Conservation (phyloP, 1,284 basidiomycete species). For the Papiliotrema flavescens region DNA sequence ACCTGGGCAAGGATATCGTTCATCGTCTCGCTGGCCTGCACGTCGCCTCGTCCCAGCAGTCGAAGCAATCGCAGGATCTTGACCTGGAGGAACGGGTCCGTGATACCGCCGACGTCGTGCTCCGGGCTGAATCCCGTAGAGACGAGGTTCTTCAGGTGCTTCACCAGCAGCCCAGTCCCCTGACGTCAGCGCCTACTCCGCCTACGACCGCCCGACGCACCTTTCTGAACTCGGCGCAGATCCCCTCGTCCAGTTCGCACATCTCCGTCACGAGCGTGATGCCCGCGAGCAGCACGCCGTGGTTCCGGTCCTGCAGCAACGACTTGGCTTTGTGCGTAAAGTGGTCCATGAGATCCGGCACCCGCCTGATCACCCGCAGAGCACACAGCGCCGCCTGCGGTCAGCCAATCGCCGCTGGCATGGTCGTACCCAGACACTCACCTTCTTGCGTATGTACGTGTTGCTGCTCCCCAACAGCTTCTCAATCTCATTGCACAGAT, state of each 20-base stretch:
- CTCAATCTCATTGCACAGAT: slow-evolving; percentile 94
- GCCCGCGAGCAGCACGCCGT: slow-evolving; percentile 89
- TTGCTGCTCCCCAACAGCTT: slow-evolving; percentile 96
- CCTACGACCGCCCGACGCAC: slow-evolving; percentile 50
- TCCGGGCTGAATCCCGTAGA: slow-evolving; percentile 98
- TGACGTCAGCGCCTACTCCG: slow-evolving; percentile 35
- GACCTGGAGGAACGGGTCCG: slow-evolving; percentile 96
- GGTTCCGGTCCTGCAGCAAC: slow-evolving; percentile 91
- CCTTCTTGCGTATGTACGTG: slow-evolving; percentile 97
- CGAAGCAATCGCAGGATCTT: slow-evolving; percentile 94
- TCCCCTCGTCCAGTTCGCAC: slow-evolving; percentile 71
- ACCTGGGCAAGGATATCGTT: slow-evolving; percentile 99
- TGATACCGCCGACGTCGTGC: slow-evolving; percentile 99
- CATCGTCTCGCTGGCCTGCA: slow-evolving; percentile 89
- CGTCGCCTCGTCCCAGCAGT: slow-evolving; percentile 79
- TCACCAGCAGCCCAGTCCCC: slow-evolving; percentile 90
- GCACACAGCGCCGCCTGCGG: slow-evolving; percentile 89
- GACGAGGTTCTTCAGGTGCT: slow-evolving; percentile 90
- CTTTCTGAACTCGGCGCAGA: slow-evolving; percentile 82
- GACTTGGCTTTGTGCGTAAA: slow-evolving; percentile 85
- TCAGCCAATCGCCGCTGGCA: not conserved
- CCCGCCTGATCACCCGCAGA: slow-evolving; percentile 92
- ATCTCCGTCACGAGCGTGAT: slow-evolving; percentile 95
- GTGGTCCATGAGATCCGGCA: slow-evolving; percentile 93
- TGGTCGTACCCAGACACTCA: slow-evolving; percentile 49